Evolutionary conservation across 176 grass and related monocot genomes (phyloP).

Genomic region (Poa pratensis): DNA sequence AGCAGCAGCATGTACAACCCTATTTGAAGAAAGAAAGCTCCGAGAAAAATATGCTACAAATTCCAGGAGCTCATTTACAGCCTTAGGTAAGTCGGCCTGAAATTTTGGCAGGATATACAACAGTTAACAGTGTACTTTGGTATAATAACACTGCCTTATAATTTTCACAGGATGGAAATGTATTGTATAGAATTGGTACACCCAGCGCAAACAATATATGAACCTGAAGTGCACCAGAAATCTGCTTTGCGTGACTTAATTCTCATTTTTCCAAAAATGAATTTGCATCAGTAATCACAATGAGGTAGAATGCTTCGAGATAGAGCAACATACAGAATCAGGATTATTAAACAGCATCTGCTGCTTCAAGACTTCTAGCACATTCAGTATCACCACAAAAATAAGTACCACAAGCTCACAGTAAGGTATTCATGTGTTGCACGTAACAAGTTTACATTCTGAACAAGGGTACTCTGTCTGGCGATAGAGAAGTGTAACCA

Average conservation of each 20-base stretch:
- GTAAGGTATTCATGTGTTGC: background rate
- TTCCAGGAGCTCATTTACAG: conserved; percentile 57
- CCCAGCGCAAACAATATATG: conserved; percentile 17
- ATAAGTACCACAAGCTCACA: background rate
- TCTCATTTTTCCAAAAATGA: conserved; percentile 5
- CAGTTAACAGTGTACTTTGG: background rate
- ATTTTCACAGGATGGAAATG: background rate
- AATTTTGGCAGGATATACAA: conserved; percentile 19
- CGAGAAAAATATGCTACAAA: conserved; percentile 62
- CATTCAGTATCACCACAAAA: conserved; percentile 11
- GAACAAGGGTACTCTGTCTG: background rate
- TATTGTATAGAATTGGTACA: background rate
- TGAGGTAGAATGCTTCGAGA: conserved; percentile 1
- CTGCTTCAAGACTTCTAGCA: background rate
- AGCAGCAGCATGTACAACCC: conserved; percentile 41
- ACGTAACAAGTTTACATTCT: background rate
- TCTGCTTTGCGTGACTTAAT: background rate
- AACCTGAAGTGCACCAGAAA: conserved; percentile 14
- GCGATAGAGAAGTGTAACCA: background rate
- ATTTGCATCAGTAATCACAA: conserved; percentile 4
- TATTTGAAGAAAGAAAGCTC: conserved; percentile 56
- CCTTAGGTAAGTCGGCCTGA: conserved; percentile 52
- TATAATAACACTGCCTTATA: conserved; percentile 13
- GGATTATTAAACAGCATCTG: conserved; percentile 23
- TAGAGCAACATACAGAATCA: background rate